Base-by-base conservation (phyloP, 805 yeast genomes). In the Cyberlindnera mississippiensis region DNA sequence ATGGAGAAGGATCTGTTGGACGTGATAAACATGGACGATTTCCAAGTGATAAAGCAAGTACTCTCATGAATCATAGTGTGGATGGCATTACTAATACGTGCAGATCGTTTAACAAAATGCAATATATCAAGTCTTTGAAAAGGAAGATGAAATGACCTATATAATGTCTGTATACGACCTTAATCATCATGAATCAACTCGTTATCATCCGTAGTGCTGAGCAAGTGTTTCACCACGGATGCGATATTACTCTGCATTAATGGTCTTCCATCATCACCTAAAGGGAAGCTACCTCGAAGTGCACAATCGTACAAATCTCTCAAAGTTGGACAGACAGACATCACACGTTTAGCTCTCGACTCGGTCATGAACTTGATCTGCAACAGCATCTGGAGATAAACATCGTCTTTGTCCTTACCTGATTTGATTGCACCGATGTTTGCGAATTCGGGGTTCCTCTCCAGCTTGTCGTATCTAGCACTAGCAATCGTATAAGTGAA, bases 361-460 rank as follows among this genome's bases (percentile, higher is more conserved):
- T 68, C 71, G 2, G 85, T 80, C 71, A 83, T 70, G 48, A 70
- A 64, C 41, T 76, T 78, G 48, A 84, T 70, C 42, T 81, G 82
- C 38, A 72, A 68, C 20, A 83, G 48, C 41, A 79, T 69, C 48
- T 73, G 73, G 4, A 68, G 48, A 50, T 69, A 73, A 0, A 79
- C 70, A 33, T 75, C 75, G 18, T 61, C 60, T 4, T 64, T 51
- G 50, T 71, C 73, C 11, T 65, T 60, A 0, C 85, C 85, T 6
- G 85, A 77, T 52, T 67, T 72, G 10, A 80, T 70, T 2, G 59
- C 63, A 4, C 81, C 80, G 8, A 83, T 59, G 48, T 76, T 78
- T 1, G 82, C 71, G 41, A 78, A 67, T 29, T 73, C 73, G 43
- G 69, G 66, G 54, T 78, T 74, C 47, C 87, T 60, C 45, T 77